These are phyloP conservation scores for Chiua sp. DNA, from an alignment of 1,284 basidiomycete species.

Conservation along the genomic window DNA sequence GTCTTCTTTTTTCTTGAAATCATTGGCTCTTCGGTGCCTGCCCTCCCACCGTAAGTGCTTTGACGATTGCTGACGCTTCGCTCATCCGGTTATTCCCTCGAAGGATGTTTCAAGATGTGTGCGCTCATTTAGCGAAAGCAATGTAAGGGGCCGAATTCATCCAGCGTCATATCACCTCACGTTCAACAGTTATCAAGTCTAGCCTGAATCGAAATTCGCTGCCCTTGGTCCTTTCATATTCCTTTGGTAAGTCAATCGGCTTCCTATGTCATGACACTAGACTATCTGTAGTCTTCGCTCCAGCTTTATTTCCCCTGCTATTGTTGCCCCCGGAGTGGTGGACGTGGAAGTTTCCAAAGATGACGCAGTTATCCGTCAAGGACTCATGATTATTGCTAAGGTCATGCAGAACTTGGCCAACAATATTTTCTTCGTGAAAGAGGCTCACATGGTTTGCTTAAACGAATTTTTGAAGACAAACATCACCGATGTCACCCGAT, in stretches of 20 bases:
- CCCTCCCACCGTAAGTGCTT: constrained; percentile 73
- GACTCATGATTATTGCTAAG: constrained; percentile 87
- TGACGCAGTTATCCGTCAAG: constrained; percentile 65
- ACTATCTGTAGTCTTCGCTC: constrained; percentile 3
- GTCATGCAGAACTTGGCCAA: constrained; percentile 93
- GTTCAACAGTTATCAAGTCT: constrained; percentile 53
- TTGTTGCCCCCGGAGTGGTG: constrained; percentile 84
- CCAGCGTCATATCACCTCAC: constrained; percentile 19
- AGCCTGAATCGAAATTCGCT: constrained; percentile 86
- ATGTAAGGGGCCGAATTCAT: constrained; percentile 60
- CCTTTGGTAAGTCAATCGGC: constrained; percentile 58
- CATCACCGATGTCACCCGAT: constrained; percentile 82
- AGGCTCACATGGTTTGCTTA: constrained; percentile 82
- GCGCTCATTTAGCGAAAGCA: constrained; percentile 80
- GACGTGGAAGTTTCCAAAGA: constrained; percentile 82
- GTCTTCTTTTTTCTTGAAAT: constrained; percentile 77
- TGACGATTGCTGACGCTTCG: neutral
- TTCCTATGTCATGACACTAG: neutral
- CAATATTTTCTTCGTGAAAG: constrained; percentile 91
- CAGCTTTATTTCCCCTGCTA: constrained; percentile 84
- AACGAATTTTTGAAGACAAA: constrained; percentile 82
- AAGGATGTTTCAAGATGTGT: constrained; percentile 89
- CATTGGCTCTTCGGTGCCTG: constrained; percentile 72
- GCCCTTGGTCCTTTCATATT: constrained; percentile 94
- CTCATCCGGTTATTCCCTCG: constrained; percentile 10